A percentile compares a stretch with the other conserved stretches of the same genome.
These are phyloP conservation scores for Capronia epimyces DNA, from an alignment of 2,329 filamentous ascomycete species.

Conservation along the genomic window DNA sequence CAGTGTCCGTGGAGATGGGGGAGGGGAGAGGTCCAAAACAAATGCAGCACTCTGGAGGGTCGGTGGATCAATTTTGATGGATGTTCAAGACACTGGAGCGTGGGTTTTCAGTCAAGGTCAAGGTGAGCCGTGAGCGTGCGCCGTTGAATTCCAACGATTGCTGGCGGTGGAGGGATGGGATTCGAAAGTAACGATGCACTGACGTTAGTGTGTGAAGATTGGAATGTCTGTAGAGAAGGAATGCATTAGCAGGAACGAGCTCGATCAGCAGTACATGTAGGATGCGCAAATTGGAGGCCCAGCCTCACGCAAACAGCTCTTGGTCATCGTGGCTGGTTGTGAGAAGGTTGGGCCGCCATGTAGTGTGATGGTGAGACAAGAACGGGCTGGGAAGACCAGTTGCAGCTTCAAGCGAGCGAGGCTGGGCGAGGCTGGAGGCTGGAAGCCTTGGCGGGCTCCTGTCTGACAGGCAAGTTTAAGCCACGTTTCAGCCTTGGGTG, in stretches of 20 bases:
- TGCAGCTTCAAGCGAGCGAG: background rate
- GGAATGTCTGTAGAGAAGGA: constrained; percentile 9
- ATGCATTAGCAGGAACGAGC: constrained; percentile 15
- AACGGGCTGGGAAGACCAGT: too few relatives aligned
- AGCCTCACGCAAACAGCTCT: constrained; percentile 14
- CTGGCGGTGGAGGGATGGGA: background rate
- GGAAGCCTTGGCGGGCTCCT: background rate
- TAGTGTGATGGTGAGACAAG: background rate
- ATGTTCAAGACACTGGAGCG: too few relatives aligned
- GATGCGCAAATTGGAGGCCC: constrained; percentile 13
- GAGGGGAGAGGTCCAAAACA: constrained; percentile 13
- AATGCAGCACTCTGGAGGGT: constrained; percentile 15
- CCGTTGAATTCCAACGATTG: background rate
- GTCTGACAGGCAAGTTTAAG: background rate
- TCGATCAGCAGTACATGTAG: constrained; percentile 17
- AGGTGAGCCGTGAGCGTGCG: too few relatives aligned
- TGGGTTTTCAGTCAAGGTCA: too few relatives aligned
- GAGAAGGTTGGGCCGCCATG: constrained; percentile 7
- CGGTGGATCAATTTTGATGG: constrained; percentile 23
- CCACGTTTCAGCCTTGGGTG: background rate
- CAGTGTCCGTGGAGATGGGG: constrained; percentile 12
- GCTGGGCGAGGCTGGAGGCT: constrained; percentile 12
- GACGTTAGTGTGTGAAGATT: constrained; percentile 2
- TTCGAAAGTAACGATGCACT: constrained; percentile 1
- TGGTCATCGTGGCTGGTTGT: constrained; percentile 15